Percentiles rank a stretch among this genome's conserved stretches.
These are phyloP conservation scores for Pseudognaphalium luteoalbum DNA, from an alignment of 129 eudicot genomes.

Conservation along the genomic window DNA sequence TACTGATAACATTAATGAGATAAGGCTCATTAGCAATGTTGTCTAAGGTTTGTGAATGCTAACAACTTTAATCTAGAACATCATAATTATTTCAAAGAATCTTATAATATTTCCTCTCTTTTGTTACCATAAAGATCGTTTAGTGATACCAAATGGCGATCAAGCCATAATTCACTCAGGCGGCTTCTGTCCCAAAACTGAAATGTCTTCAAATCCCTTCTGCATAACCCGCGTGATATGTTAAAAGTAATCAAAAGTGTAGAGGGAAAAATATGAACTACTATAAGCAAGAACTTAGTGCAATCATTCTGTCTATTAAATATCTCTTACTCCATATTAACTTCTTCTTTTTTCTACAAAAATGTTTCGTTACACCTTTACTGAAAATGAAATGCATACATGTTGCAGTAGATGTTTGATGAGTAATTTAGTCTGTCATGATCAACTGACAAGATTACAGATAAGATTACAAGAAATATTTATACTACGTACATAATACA, in stretches of 20 bases:
- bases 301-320: neutral
- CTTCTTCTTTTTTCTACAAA: no score
- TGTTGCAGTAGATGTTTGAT: neutral
- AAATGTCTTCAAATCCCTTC: constrained; percentile 31
- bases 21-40: neutral
- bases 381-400: no score
- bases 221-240: constrained; percentile 1
- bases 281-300: neutral
- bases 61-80: neutral
- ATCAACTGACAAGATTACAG: neutral
- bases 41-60: neutral
- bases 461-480: constrained; percentile 10
- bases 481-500: no score
- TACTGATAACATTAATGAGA: neutral
- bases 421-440: neutral
- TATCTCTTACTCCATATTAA: neutral
- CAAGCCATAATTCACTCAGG: constrained; percentile 7
- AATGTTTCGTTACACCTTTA: no score
- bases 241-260: neutral
- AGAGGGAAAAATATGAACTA: neutral
- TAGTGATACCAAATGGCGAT: constrained; percentile 8
- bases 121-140: neutral
- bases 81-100: neutral
- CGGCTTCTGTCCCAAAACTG: constrained; percentile 29
- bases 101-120: neutral